Base-by-base conservation (phyloP, 257 asterid genomes). In the Lithospermum erythrorhizon region DNA sequence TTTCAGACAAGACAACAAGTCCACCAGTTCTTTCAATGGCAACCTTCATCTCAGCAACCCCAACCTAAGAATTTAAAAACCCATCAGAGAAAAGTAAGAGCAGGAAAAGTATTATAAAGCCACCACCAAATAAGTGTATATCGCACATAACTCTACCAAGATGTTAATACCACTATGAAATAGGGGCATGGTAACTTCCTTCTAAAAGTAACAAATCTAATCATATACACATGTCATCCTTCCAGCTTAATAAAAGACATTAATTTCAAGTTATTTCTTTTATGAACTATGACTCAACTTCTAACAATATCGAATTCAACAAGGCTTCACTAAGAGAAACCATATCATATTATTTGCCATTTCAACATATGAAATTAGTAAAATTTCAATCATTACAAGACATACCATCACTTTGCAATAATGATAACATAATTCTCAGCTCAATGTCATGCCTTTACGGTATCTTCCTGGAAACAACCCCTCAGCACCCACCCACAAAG, bases 21-120 rank as follows among this genome's bases (percentile, higher is more conserved):
- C 98, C 98, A 68, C 97, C 98, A 51, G 95, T 88, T 77, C 76
- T 86, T 81, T 91, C 98, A 53, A 91, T 88, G 62, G 97, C 94
- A 57, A 91, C 90, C 81, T 91, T 88, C 96, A 91, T 91, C 83
- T 91, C 98, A 60, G 97, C 98, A 84, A 91, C 80, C 67, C 98
- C 98, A 72, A 91, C 97, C 97, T 91, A 73, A 68, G 78, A 67
- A 67, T 10, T 37, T 60, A 64, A 51, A 53, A 52, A 55, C 27
- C 7, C 17, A 51, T 68, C 48, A 68, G 70, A 53, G 10, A 23
- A 27, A 55, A 58, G 21, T 52, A 24, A 59, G 37, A 51, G 6
- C 30, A 27, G 19, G 5, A 53, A 14, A 41, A 62, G 16, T n/a
- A 56, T 21, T 32, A 23, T 57, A 27, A 24, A 8, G 1, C 23